Evolutionary conservation across 345 rosid genomes (phyloP).

Genomic region (Salix koriyanagi): DNA sequence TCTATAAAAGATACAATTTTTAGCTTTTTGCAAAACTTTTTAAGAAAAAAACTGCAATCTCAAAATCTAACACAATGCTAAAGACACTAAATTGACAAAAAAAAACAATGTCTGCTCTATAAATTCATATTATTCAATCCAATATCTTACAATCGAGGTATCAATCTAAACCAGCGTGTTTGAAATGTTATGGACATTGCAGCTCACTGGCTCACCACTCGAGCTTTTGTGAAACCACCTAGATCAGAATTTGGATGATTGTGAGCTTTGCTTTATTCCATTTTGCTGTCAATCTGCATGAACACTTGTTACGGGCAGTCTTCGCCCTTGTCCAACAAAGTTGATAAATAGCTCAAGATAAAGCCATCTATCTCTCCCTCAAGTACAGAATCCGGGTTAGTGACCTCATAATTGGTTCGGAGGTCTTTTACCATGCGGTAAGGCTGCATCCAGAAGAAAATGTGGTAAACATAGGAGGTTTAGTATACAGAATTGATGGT

Average conservation of each 20-base stretch:
- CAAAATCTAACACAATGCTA: too few relatives aligned
- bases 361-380: slow-evolving; percentile 87
- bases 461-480: not conserved
- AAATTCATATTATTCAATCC: too few relatives aligned
- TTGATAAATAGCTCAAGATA: slow-evolving; percentile 72
- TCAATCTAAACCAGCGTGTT: too few relatives aligned
- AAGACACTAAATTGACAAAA: too few relatives aligned
- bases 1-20: too few relatives aligned
- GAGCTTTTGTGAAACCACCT: not conserved
- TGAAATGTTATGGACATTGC: too few relatives aligned
- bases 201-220: too few relatives aligned
- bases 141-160: too few relatives aligned
- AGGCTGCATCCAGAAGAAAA: slow-evolving; percentile 46
- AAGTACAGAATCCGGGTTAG: slow-evolving; percentile 83
- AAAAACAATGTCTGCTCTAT: too few relatives aligned
- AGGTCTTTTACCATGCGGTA: slow-evolving; percentile 95
- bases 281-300: not conserved
- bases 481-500: not conserved
- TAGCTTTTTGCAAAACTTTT: too few relatives aligned
- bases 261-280: not conserved
- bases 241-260: not conserved
- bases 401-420: slow-evolving; percentile 81
- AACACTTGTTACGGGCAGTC: slow-evolving; percentile 10
- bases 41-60: too few relatives aligned
- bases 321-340: slow-evolving; percentile 60